Conservation (phyloP, 495 filamentous ascomycete genomes). For the Xylaria cubensis region DNA sequence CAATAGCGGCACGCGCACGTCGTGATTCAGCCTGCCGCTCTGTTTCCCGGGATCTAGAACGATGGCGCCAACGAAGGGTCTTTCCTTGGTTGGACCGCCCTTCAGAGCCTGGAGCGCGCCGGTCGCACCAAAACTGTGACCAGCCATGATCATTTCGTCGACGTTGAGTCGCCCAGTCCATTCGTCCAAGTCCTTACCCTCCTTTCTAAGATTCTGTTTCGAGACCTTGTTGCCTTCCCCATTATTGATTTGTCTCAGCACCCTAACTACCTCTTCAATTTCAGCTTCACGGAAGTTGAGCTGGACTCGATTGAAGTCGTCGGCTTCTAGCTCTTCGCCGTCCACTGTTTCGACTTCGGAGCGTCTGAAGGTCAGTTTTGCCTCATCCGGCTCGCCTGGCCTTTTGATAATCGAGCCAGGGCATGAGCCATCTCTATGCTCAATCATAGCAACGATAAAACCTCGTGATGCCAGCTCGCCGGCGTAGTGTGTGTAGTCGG, state of each 20-base stretch:
- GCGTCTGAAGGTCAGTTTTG: slow-evolving; percentile 39
- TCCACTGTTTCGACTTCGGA: slow-evolving; percentile 37
- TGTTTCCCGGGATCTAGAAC: slow-evolving; percentile 60
- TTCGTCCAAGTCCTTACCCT: slow-evolving; percentile 38
- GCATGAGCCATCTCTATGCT: slow-evolving; percentile 62
- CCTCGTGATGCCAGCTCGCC: slow-evolving; percentile 61
- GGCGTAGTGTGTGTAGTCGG: slow-evolving; percentile 59
- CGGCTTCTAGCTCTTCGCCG: slow-evolving; percentile 33
- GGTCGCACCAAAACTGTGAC: slow-evolving; percentile 63
- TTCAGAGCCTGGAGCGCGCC: slow-evolving; percentile 56
- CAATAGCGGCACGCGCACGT: slow-evolving; percentile 56
- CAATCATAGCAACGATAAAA: slow-evolving; percentile 57
- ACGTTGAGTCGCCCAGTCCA: slow-evolving; percentile 49
- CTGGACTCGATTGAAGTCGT: slow-evolving; percentile 54
- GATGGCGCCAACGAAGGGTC: slow-evolving; percentile 52
- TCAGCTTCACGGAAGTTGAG: slow-evolving; percentile 61
- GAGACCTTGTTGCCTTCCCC: slow-evolving; percentile 47
- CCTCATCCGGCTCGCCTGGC: slow-evolving; percentile 34
- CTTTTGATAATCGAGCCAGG: slow-evolving; percentile 53
- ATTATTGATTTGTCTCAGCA: slow-evolving; percentile 51
- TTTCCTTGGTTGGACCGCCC: slow-evolving; percentile 41
- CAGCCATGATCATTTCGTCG: slow-evolving; percentile 52
- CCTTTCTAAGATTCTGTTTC: slow-evolving; percentile 41
- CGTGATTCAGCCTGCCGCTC: slow-evolving; percentile 57
- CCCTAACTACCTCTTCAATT: slow-evolving; percentile 54